Evolutionary conservation across 805 yeast species (phyloP).

Genomic region (Priceomyces fermenticarens): DNA sequence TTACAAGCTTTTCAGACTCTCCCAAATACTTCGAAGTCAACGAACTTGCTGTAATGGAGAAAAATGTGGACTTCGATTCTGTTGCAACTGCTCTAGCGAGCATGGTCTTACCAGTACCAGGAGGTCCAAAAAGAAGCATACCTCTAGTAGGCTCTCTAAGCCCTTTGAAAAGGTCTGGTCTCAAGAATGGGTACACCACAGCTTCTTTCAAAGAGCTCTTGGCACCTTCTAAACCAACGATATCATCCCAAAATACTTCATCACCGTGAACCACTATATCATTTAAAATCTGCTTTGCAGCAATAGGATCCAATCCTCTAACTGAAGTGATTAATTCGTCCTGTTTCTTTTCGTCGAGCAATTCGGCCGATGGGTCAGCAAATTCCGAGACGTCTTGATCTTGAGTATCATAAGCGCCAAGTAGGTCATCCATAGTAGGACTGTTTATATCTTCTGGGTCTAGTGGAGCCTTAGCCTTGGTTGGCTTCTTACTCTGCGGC

Average conservation of each 20-base stretch:
- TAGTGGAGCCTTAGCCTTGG: conserved; percentile 5
- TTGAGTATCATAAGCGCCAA: conserved; percentile 18
- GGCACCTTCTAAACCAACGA: conserved; percentile 89
- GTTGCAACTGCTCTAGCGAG: conserved; percentile 95
- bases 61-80: conserved; percentile 89
- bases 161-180: conserved; percentile 91
- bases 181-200: conserved; percentile 89
- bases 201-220: conserved; percentile 88
- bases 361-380: conserved; percentile 5
- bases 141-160: conserved; percentile 93
- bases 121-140: conserved; percentile 96
- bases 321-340: conserved; percentile 42
- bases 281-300: conserved; percentile 81
- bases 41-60: conserved; percentile 86
- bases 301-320: conserved; percentile 71
- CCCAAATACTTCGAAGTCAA: conserved; percentile 86
- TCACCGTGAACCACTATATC: conserved; percentile 90
- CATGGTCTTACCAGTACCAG: conserved; percentile 99
- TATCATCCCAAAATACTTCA: conserved; percentile 91
- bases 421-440: conserved; percentile 24
- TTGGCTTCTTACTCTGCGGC: conserved; percentile 1
- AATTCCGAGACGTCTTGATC: conserved; percentile 5
- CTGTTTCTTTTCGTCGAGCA: conserved; percentile 25
- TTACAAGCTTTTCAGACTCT: conserved; percentile 88
- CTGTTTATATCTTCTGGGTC: conserved; percentile 10